Conservation (phyloP, 352 stramenopile genomes). For the Pythium sp. region DNA sequence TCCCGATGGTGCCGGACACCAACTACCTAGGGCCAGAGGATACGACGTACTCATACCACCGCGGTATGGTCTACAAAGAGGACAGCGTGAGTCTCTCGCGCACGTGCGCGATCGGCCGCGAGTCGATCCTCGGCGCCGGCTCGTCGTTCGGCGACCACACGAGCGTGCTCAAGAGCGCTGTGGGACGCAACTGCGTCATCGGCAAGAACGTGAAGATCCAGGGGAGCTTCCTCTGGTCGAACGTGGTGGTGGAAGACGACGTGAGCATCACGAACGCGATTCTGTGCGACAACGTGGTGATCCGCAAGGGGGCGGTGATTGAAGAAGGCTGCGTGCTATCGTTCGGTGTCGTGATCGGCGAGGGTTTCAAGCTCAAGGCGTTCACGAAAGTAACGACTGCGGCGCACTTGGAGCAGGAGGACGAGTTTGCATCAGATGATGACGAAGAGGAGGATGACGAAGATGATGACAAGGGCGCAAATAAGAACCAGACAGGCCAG, state of each 20-base stretch:
- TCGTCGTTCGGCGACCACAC: constrained; percentile 55
- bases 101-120: constrained; percentile 56
- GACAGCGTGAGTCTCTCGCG: constrained; percentile 62
- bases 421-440: constrained; percentile 74
- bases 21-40: constrained; percentile 66
- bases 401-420: constrained; percentile 44
- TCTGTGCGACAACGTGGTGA: constrained; percentile 80
- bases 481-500: not conserved
- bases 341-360: constrained; percentile 80
- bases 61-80: constrained; percentile 85
- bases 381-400: constrained; percentile 84
- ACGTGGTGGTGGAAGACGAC: constrained; percentile 79
- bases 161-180: constrained; percentile 51
- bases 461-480: constrained; percentile 1
- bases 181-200: constrained; percentile 73
- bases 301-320: constrained; percentile 66
- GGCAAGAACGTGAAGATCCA: constrained; percentile 68
- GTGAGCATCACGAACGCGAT: constrained; percentile 75
- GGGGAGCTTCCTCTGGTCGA: constrained; percentile 81
- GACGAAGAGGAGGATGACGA: constrained; percentile 31
- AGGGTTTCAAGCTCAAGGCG: constrained; percentile 56
- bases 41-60: constrained; percentile 75
- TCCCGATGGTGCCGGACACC: constrained; percentile 94
- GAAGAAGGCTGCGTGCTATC: constrained; percentile 75
- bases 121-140: constrained; percentile 71